Percentiles rank a stretch among this genome's conserved stretches.
These are phyloP conservation scores for Spongospora subterranea DNA, from an alignment of 208 protist species.

Conservation along the genomic window DNA sequence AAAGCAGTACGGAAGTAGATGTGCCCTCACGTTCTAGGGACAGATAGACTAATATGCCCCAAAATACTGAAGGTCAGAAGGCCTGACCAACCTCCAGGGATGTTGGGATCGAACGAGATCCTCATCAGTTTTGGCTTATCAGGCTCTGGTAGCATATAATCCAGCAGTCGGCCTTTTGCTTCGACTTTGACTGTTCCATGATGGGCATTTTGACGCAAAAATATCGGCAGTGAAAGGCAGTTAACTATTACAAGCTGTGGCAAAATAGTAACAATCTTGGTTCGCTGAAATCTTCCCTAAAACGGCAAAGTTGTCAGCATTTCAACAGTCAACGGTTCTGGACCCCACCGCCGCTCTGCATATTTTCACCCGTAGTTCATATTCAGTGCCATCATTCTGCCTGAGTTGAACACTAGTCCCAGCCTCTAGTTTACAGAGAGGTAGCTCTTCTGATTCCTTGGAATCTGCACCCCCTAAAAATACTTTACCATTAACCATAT, in stretches of 20 bases:
- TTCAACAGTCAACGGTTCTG: too few relatives aligned
- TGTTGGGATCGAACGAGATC: not conserved
- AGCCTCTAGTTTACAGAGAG: slow-evolving; percentile 3
- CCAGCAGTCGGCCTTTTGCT: not conserved
- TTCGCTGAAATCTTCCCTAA: slow-evolving; percentile 7
- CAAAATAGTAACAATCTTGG: slow-evolving; percentile 25
- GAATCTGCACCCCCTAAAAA: not conserved
- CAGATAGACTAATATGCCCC: not conserved
- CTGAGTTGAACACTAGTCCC: not conserved
- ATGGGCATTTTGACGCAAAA: slow-evolving; percentile 32
- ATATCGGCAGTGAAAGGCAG: not conserved
- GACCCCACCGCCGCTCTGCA: not conserved
- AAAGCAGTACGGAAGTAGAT: not conserved
- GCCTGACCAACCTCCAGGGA: not conserved
- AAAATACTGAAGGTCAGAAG: slow-evolving; percentile 13
- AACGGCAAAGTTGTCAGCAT: too few relatives aligned
- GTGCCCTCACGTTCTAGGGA: not conserved
- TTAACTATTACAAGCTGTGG: slow-evolving; percentile 36
- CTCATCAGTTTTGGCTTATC: not conserved
- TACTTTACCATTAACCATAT: not conserved
- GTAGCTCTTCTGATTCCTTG: not conserved
- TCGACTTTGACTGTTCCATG: not conserved
- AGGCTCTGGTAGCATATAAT: not conserved
- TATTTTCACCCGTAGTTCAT: slow-evolving; percentile 35
- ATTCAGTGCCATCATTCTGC: not conserved